Base-by-base conservation (phyloP, 2,329 filamentous ascomycete genomes). In the Microdochium nivale region DNA sequence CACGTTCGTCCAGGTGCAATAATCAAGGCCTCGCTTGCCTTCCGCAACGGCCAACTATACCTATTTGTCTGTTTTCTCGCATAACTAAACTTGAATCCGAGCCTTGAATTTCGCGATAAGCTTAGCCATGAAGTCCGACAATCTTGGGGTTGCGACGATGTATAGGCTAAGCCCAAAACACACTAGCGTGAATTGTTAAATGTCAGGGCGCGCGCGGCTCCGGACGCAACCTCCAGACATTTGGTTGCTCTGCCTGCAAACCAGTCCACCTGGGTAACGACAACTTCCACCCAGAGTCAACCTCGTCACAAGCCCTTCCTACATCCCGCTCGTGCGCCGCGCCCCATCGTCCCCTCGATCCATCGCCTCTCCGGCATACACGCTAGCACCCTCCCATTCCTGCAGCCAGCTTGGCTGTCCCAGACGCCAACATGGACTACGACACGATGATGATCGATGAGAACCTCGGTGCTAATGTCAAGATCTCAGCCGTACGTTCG, bases 391-490 rank as follows among this genome's bases (percentile, higher is more conserved):
- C 16, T 19, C 9, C 19, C 3, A 19, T 44, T 7, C 7, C 19
- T 23, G 40, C 40, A 44, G 40, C 40, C 21, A 24, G 9, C n/a
- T 16, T 5, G 19, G 14, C 19, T 19, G n/a, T 8, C 46, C 32
- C 27, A 35, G 14, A 19, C 46, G 33, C 30, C 51, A 56, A 27
- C 50, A 80, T 82, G 78, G 78, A 82, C 58, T 82, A 81, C 67
- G 79, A 83, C 57, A 71, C 76, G 33, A 78, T 81, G 75, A 75
- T 77, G 65, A 76, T 80, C 70, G 79, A 82, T 58, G 79, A 82
- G 67, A 68, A 76, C 46, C 68, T 79, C 55, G 78, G 78, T 57
- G 77, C 76, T 55, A 73, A 74, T 55, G 77, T 80, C 67, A 83
- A 81, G 65, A 81, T 83, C 59, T 81, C 78, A 52, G 77, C 79